These are phyloP conservation scores for Metschnikowia proteae DNA, from an alignment of 805 yeast genomes.

Conservation along the genomic window DNA sequence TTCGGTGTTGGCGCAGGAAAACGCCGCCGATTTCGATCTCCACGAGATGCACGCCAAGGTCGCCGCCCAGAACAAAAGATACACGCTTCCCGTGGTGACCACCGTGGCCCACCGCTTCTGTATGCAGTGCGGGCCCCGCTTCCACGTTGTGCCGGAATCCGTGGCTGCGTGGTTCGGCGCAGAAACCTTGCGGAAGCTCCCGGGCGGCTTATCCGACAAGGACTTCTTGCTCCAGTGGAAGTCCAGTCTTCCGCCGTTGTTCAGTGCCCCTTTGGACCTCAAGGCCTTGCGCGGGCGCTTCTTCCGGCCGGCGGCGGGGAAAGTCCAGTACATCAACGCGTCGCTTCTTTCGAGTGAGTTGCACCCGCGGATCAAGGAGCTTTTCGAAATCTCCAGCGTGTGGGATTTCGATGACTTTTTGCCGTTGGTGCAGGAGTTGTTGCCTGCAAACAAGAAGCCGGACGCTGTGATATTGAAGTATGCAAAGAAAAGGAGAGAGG, in stretches of 20 bases:
- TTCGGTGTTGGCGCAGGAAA: constrained; percentile 24
- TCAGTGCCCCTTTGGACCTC: constrained; percentile 57
- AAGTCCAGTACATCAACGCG: constrained; percentile 52
- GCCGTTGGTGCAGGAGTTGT: constrained; percentile 29
- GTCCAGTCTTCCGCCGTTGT: constrained; percentile 57
- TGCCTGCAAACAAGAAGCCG: constrained; percentile 36
- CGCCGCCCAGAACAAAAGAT: constrained; percentile 26
- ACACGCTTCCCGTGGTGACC: constrained; percentile 39
- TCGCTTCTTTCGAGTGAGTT: constrained; percentile 41
- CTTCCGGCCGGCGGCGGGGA: constrained; percentile 42
- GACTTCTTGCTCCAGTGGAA: constrained; percentile 66
- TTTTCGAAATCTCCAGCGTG: constrained; percentile 27
- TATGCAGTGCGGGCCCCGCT: constrained; percentile 27
- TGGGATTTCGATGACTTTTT: constrained; percentile 42
- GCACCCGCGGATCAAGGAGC: constrained; percentile 25
- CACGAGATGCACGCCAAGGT: constrained; percentile 15
- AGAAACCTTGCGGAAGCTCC: constrained; percentile 35
- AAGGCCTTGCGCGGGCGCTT: constrained; percentile 53
- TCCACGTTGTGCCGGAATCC: constrained; percentile 37
- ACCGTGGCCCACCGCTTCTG: constrained; percentile 40
- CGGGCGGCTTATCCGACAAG: constrained; percentile 23
- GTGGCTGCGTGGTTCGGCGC: constrained; percentile 65
- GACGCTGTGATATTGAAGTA: constrained; percentile 37
- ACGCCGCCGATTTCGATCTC: constrained; percentile 15
- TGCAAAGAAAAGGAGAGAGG: constrained; percentile 33